Percentiles rank a stretch among this genome's conserved stretches.
phyloP scores from a whole-genome alignment of 192 early-diverging fungal genomes.

The Dispira simplex region DNA sequence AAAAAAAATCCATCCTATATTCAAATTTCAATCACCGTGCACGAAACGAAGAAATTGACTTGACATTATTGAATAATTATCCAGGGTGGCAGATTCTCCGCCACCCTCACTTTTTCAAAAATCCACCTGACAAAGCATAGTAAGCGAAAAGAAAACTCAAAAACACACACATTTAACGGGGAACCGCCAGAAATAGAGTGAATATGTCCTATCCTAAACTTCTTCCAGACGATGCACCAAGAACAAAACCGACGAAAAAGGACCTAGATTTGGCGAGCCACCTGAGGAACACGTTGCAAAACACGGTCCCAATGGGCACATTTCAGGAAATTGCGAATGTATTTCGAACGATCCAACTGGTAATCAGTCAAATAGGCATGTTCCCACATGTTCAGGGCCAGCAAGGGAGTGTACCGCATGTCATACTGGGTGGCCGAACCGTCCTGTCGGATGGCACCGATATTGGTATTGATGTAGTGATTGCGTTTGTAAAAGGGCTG shows the following conservation, averaged over 20 bases:
- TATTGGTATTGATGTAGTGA: constrained; percentile 8
- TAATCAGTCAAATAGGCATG: constrained; percentile 30
- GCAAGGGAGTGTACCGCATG: constrained; percentile 13
- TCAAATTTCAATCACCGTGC: too few relatives aligned
- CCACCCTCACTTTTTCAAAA: too few relatives aligned
- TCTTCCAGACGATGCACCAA: too few relatives aligned
- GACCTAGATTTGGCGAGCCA: not conserved
- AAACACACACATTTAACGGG: too few relatives aligned
- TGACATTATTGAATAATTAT: too few relatives aligned
- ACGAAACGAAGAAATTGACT: too few relatives aligned
- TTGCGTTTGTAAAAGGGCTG: constrained; percentile 5
- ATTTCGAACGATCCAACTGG: constrained; percentile 19
- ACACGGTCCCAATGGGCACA: constrained; percentile 27
- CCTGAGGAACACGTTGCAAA: constrained; percentile 19
- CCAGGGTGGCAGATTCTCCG: too few relatives aligned
- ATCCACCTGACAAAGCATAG: too few relatives aligned
- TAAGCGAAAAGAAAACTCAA: too few relatives aligned
- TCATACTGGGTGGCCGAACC: not conserved
- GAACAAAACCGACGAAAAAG: not conserved
- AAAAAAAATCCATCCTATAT: too few relatives aligned
- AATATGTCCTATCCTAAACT: too few relatives aligned
- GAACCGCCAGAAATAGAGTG: too few relatives aligned
- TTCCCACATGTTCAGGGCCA: constrained; percentile 34
- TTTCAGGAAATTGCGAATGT: constrained; percentile 28
- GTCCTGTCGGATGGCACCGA: constrained; percentile 17